Percentiles rank a stretch among this genome's conserved stretches.
These are phyloP conservation scores for Sequoiadendron giganteum DNA, from an alignment of 75 land plant species.

Conservation along the genomic window DNA sequence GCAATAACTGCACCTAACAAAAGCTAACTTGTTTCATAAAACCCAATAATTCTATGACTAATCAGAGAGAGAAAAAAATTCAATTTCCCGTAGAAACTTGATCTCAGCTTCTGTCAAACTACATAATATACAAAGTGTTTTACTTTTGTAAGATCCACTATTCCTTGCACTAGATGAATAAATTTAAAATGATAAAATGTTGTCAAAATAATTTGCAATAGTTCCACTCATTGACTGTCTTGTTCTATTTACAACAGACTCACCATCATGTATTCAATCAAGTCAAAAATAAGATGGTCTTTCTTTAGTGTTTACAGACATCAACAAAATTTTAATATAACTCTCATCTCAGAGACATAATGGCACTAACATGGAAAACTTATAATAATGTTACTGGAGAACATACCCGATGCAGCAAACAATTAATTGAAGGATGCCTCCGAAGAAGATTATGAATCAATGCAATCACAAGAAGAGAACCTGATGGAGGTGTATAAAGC, in stretches of 20 bases:
- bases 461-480: constrained; percentile 80
- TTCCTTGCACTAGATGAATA: background rate
- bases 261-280: background rate
- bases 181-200: background rate
- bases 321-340: background rate
- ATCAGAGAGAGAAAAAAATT: no score
- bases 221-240: no score
- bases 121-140: background rate
- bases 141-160: background rate
- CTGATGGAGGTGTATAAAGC: constrained; percentile 78
- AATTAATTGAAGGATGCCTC: constrained; percentile 95
- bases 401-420: constrained; percentile 80
- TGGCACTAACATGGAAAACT: background rate
- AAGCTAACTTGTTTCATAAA: background rate
- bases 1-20: background rate
- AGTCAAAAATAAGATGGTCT: no score
- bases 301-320: background rate
- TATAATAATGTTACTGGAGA: constrained; percentile 3
- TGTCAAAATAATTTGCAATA: background rate
- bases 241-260: background rate
- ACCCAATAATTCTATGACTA: no score
- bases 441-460: constrained; percentile 89
- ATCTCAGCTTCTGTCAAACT: background rate
- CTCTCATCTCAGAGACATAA: background rate
- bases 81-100: background rate